These are phyloP conservation scores for Aspergillus nanangensis DNA, from an alignment of 495 filamentous ascomycete species.

Conservation along the genomic window DNA sequence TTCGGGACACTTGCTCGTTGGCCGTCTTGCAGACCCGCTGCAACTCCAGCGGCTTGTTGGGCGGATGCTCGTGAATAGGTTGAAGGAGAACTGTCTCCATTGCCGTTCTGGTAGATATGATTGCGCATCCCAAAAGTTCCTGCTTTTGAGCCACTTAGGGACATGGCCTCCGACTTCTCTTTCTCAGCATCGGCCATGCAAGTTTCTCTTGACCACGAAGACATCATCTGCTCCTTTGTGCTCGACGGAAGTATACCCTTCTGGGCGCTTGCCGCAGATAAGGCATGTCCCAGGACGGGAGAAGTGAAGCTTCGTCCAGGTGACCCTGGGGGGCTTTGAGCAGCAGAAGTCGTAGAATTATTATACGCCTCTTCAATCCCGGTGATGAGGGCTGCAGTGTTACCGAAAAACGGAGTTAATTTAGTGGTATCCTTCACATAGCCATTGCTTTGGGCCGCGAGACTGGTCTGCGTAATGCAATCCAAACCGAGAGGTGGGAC, in stretches of 20 bases:
- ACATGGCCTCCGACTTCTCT: conserved; percentile 60
- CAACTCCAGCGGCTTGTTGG: conserved; percentile 16
- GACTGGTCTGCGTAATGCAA: conserved; percentile 31
- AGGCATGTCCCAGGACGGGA: conserved; percentile 47
- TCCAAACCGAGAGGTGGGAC: conserved; percentile 51
- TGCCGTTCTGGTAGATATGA: conserved; percentile 54
- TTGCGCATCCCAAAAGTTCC: conserved; percentile 55
- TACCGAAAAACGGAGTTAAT: conserved; percentile 30
- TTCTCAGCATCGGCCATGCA: conserved; percentile 64
- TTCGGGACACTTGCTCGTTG: conserved; percentile 41
- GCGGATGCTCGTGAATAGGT: conserved; percentile 19
- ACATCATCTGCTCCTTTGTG: conserved; percentile 67
- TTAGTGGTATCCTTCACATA: conserved; percentile 5
- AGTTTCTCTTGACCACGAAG: conserved; percentile 71
- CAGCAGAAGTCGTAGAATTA: conserved; percentile 50
- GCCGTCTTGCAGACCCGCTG: conserved; percentile 24
- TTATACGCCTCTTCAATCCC: conserved; percentile 67
- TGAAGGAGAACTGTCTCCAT: conserved; percentile 27
- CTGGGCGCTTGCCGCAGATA: conserved; percentile 19
- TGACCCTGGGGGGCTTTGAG: conserved; percentile 65
- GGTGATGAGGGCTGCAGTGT: conserved; percentile 59
- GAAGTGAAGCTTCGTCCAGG: conserved; percentile 62
- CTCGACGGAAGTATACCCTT: conserved; percentile 32
- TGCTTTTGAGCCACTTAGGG: conserved; percentile 67
- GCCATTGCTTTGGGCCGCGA: conserved; percentile 9